These are phyloP conservation scores for Fusarium chuoi DNA, from an alignment of 2,329 filamentous ascomycete species.

Conservation along the genomic window DNA sequence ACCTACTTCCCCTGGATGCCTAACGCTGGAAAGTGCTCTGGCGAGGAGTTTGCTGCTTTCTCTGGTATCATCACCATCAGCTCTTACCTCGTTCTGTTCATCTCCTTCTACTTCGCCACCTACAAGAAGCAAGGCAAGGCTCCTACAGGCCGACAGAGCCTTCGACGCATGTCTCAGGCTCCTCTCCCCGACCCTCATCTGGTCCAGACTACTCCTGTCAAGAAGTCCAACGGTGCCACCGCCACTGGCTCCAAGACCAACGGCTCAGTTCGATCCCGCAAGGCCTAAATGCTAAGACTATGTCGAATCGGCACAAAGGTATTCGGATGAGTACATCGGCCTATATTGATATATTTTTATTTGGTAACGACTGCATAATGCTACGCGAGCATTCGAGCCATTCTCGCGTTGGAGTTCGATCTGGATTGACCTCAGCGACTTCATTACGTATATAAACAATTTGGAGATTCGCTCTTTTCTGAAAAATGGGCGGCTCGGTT, in stretches of 20 bases:
- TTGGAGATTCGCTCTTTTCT: conserved; percentile 39
- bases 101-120: conserved; percentile 97
- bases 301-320: not conserved
- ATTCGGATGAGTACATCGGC: not conserved
- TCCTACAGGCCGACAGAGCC: conserved; percentile 81
- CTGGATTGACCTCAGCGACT: conserved; percentile 24
- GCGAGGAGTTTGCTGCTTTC: conserved; percentile 96
- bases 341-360: not conserved
- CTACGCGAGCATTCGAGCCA: conserved; percentile 16
- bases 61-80: conserved; percentile 90
- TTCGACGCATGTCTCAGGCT: conserved; percentile 72
- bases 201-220: conserved; percentile 59
- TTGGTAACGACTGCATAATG: conserved; percentile 19
- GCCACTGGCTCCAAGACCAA: conserved; percentile 67
- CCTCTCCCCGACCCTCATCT: conserved; percentile 83
- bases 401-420: conserved; percentile 34
- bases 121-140: conserved; percentile 90
- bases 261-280: conserved; percentile 74
- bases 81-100: conserved; percentile 97
- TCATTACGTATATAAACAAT: conserved; percentile 42
- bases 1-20: conserved; percentile 89
- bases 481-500: conserved; percentile 24
- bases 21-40: conserved; percentile 86
- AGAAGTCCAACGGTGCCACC: conserved; percentile 63
- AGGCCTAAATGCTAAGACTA: conserved; percentile 59